Evolutionary conservation across 2,329 filamentous ascomycete genomes (phyloP), one percentile per base, ranked within the genome.

Genomic region (Trichoderma polysporum): DNA sequence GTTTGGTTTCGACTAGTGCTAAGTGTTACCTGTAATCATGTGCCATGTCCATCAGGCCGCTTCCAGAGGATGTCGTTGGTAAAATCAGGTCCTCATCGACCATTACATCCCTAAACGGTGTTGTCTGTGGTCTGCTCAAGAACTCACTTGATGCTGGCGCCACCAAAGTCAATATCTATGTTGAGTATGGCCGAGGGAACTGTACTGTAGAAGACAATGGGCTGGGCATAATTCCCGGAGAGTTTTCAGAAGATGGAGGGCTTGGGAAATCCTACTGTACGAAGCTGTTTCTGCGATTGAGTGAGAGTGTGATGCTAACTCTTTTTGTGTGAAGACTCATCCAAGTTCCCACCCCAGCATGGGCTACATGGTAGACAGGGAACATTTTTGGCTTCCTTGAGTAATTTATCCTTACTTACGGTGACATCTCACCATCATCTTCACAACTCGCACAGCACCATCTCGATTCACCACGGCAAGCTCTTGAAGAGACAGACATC

Each of bases 131-230:
- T 53, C 84, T 98, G 10, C 72, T 96, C 29, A 88, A 90, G 76
- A 99, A 99, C 76, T 88, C 93, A 0, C 83, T 99, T 13, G 95
- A 99, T 80, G 92, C 93, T 4, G 80, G 81, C 53, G 90, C 94
- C 17, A 84, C 82, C 37, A 90, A 84, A 65, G 79, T 97, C 69
- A 86, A 86, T 62, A 82, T 97, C 64, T 85, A 84, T 1, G 81
- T 97, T 25, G 91, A 97, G 78, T 93, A 92, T 75, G 77, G 79
- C 62, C 88, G 90, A 27, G 94, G 93, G 5, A 88, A 86, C 71
- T 97, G 94, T 77, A 83, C 84, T 0, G 85, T 97, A 5, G 91
- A 97, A 74, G 95, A 99, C 75, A 86, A 98, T 78, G 95, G 95
- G 1, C 66, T 81, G 17, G 95, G 95, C 0, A 96, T 99, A 53